Percentiles rank a stretch among this genome's conserved stretches.
Evolutionary conservation across 495 filamentous ascomycete species (phyloP).

Genomic region (Hyaloscypha variabilis): DNA sequence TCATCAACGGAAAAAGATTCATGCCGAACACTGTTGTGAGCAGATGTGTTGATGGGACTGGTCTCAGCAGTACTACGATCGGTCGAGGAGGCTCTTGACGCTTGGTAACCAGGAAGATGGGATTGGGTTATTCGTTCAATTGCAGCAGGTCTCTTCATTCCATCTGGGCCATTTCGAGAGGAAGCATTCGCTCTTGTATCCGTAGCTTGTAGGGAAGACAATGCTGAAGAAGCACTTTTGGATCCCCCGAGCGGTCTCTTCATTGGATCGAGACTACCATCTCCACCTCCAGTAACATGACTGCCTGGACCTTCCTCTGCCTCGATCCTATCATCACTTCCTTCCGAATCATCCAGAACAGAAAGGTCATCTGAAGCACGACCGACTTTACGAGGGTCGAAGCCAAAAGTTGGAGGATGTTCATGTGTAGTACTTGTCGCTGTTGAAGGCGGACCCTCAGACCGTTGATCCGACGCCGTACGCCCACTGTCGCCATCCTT

Average conservation of each 20-base stretch:
- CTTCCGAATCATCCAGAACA: conserved; percentile 39
- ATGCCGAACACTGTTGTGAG: conserved; percentile 55
- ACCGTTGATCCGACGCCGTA: conserved; percentile 26
- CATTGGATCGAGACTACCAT: conserved; percentile 23
- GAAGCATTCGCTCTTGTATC: conserved; percentile 12
- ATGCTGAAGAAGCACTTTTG: conserved; percentile 22
- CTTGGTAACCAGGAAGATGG: conserved; percentile 46
- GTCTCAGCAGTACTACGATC: conserved; percentile 54
- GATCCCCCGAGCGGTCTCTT: conserved; percentile 5
- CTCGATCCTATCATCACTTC: conserved; percentile 7
- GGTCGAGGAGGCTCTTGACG: conserved; percentile 66
- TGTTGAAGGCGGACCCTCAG: conserved; percentile 35
- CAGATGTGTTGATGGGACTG: conserved; percentile 54
- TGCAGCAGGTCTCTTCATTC: conserved; percentile 38
- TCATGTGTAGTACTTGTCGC: conserved; percentile 38
- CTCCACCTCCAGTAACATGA: conserved; percentile 11
- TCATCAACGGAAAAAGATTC: conserved; percentile 50
- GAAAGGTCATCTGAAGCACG: conserved; percentile 31
- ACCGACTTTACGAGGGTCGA: conserved; percentile 39
- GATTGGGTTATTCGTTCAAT: conserved; percentile 59
- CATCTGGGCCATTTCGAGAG: conserved; percentile 16
- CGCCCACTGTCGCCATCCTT: conserved; percentile 41
- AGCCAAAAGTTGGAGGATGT: conserved; percentile 38
- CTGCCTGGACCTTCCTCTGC: conserved; percentile 5
- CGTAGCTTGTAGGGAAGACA: conserved; percentile 28